Conservation (phyloP, 1,139 yeast species). For the Scheffersomyces parashehatae region DNA sequence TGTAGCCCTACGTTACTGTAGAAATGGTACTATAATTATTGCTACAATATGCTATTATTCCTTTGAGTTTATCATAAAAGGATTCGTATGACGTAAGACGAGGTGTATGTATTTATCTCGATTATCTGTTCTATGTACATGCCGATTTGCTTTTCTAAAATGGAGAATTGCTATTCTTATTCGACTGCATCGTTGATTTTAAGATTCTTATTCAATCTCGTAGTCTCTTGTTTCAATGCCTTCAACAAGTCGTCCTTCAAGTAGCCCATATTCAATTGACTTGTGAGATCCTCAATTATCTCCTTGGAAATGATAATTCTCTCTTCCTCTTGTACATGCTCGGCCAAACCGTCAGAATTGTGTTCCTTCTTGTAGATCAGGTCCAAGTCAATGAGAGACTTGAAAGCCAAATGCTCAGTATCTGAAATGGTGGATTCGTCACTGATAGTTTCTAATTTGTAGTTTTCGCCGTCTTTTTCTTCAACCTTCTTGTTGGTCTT, state of each 20-base stretch:
- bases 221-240: conserved; percentile 50
- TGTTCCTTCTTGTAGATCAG: conserved; percentile 15
- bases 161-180: neutral
- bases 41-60: too few relatives aligned
- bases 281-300: conserved; percentile 32
- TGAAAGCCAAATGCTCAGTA: conserved; percentile 28
- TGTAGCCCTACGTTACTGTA: too few relatives aligned
- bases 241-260: conserved; percentile 41
- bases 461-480: conserved; percentile 1
- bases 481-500: conserved; percentile 1
- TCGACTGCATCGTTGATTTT: conserved; percentile 5
- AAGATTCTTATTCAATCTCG: conserved; percentile 21
- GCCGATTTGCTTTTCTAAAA: too few relatives aligned
- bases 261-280: conserved; percentile 32
- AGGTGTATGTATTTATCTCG: too few relatives aligned
- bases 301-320: conserved; percentile 30
- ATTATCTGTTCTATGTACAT: too few relatives aligned
- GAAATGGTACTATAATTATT: too few relatives aligned
- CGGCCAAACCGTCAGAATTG: conserved; percentile 10
- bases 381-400: conserved; percentile 19
- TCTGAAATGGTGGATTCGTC: conserved; percentile 6
- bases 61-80: too few relatives aligned
- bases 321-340: conserved; percentile 25
- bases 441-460: neutral
- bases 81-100: too few relatives aligned